phyloP scores from a whole-genome alignment of 2,329 filamentous ascomycete species.

The Penicillium corylophilum region DNA sequence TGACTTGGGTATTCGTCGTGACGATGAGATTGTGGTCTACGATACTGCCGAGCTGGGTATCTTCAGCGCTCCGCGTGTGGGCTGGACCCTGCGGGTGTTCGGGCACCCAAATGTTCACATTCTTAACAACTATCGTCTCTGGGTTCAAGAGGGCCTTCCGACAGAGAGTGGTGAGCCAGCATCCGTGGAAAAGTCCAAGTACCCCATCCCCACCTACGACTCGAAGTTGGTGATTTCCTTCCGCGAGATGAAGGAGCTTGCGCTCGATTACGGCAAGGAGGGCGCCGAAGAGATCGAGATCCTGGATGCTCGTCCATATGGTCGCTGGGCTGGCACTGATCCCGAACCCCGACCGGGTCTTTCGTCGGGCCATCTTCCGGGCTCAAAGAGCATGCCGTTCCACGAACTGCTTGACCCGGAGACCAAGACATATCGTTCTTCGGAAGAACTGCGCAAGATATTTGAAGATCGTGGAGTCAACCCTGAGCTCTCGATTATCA shows the following conservation, averaged over 20 bases:
- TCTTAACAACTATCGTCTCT: constrained; percentile 93
- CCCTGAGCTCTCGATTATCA: constrained; percentile 75
- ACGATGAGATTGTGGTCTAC: constrained; percentile 92
- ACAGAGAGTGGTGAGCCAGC: constrained; percentile 67
- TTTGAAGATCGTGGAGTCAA: constrained; percentile 81
- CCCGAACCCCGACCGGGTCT: constrained; percentile 85
- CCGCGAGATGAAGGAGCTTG: constrained; percentile 77
- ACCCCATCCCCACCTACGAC: constrained; percentile 57
- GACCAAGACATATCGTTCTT: constrained; percentile 75
- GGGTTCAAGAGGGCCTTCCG: constrained; percentile 79
- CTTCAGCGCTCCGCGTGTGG: constrained; percentile 89
- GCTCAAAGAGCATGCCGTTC: constrained; percentile 80
- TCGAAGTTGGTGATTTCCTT: constrained; percentile 70
- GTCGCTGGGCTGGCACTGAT: constrained; percentile 77
- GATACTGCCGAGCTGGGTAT: constrained; percentile 89
- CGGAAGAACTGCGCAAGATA: constrained; percentile 68
- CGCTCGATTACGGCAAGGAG: constrained; percentile 74
- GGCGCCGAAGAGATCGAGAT: constrained; percentile 82
- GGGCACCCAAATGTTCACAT: constrained; percentile 86
- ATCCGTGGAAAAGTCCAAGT: constrained; percentile 44
- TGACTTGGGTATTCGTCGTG: constrained; percentile 77
- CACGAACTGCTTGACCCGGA: constrained; percentile 75
- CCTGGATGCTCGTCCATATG: constrained; percentile 77
- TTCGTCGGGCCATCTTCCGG: constrained; percentile 87
- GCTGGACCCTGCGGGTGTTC: constrained; percentile 89